Percentiles rank a stretch among this genome's conserved stretches.
phyloP scores from a whole-genome alignment of 768 basidiomycete genomes.

The Boletus reticuloceps region DNA sequence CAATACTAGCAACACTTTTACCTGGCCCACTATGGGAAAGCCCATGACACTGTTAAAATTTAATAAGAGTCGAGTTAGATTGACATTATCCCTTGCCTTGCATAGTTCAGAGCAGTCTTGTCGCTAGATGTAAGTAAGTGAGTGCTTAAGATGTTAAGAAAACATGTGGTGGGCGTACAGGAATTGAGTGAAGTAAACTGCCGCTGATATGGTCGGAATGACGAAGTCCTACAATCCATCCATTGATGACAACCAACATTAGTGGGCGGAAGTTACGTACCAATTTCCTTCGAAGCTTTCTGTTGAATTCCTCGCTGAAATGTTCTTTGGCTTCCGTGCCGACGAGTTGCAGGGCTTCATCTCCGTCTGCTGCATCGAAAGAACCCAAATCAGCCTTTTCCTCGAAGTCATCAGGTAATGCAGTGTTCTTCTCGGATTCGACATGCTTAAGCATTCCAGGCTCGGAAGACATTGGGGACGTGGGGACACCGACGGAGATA shows the following conservation, averaged over 20 bases:
- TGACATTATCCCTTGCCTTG: conserved; percentile 41
- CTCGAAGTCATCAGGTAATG: conserved; percentile 20
- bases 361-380: conserved; percentile 43
- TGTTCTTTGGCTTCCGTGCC: conserved; percentile 46
- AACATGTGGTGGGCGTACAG: conserved; percentile 38
- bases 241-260: neutral
- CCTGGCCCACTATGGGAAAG: conserved; percentile 62
- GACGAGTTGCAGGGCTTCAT: conserved; percentile 62
- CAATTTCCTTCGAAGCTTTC: conserved; percentile 54
- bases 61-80: neutral
- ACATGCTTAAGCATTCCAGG: conserved; percentile 4
- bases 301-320: conserved; percentile 63
- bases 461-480: conserved; percentile 19
- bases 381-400: conserved; percentile 34
- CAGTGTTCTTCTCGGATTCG: conserved; percentile 15
- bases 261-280: conserved; percentile 31
- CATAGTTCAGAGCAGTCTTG: conserved; percentile 69
- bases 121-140: conserved; percentile 39
- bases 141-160: neutral
- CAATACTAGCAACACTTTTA: conserved; percentile 18
- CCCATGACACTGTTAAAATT: conserved; percentile 53
- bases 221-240: conserved; percentile 40
- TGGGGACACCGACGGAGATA: neutral
- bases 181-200: conserved; percentile 69
- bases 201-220: conserved; percentile 56